Percentiles rank a stretch among this genome's conserved stretches.
phyloP scores from a whole-genome alignment of 2,329 filamentous ascomycete genomes.

The Sodiomyces alkalinus region DNA sequence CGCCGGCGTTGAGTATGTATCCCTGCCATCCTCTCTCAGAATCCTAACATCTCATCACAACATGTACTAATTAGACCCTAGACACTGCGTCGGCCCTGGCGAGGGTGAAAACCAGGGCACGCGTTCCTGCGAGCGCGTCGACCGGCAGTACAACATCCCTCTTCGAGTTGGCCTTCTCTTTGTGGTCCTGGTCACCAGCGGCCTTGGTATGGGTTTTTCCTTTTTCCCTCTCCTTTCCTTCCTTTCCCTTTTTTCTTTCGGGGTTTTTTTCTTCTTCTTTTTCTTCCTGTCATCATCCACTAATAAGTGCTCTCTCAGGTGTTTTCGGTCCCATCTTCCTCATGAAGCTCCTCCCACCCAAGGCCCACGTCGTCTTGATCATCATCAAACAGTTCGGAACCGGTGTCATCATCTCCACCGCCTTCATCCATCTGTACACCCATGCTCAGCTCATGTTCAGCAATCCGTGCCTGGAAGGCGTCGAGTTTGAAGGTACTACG shows the following conservation, averaged over 20 bases:
- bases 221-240: too few species aligned
- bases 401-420: constrained; percentile 57
- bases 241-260: too few species aligned
- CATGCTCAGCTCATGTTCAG: constrained; percentile 59
- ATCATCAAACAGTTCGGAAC: constrained; percentile 61
- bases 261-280: too few species aligned
- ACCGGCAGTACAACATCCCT: constrained; percentile 48
- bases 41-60: constrained; percentile 13
- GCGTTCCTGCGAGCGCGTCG: constrained; percentile 26
- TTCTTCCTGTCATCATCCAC: too few species aligned
- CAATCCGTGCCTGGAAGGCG: constrained; percentile 50
- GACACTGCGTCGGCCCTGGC: constrained; percentile 9
- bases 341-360: constrained; percentile 37
- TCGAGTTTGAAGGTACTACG: constrained; percentile 54
- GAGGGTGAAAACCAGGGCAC: constrained; percentile 21
- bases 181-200: constrained; percentile 53
- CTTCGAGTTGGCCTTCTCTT: constrained; percentile 59
- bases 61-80: constrained; percentile 1
- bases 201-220: too few species aligned
- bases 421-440: constrained; percentile 57
- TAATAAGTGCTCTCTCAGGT: too few species aligned
- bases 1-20: constrained; percentile 61
- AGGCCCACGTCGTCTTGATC: constrained; percentile 35
- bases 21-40: too few species aligned
- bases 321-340: constrained; percentile 55